Conservation (phyloP, 345 rosid genomes). For the Euphorbia lathyris region DNA sequence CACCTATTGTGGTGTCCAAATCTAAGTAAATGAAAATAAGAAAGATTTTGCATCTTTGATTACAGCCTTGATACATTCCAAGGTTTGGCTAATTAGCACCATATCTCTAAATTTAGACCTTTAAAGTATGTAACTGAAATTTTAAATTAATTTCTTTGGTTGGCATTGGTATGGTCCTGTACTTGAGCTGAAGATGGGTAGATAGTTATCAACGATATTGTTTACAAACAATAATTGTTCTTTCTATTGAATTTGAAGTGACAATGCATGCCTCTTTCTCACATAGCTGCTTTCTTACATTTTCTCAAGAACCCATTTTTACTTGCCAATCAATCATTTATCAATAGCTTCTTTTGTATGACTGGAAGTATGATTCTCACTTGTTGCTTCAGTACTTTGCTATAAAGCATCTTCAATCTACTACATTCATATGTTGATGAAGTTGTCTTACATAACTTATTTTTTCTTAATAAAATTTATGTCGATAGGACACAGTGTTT, state of each 20-base stretch:
- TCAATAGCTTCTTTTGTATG: too few species aligned
- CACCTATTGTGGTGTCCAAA: background rate
- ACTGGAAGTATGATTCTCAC: background rate
- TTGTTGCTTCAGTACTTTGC: background rate
- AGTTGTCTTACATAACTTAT: background rate
- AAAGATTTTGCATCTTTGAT: background rate
- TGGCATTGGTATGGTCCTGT: background rate
- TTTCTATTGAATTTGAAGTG: background rate
- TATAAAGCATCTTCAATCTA: background rate
- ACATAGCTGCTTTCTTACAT: background rate
- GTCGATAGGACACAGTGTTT: slow-evolving; percentile 76
- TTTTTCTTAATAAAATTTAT: background rate
- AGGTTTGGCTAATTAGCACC: background rate
- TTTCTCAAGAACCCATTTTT: background rate
- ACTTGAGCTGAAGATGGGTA: background rate
- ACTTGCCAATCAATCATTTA: background rate
- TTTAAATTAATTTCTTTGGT: background rate
- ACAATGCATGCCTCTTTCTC: background rate
- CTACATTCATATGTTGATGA: background rate
- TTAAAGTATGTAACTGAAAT: background rate
- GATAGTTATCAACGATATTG: background rate
- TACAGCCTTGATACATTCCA: background rate
- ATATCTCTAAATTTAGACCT: background rate
- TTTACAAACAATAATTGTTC: background rate
- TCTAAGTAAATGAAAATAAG: background rate